Percentiles rank a stretch among this genome's conserved stretches.
These are phyloP conservation scores for Trametes coccinea DNA, from an alignment of 768 basidiomycete genomes.

Conservation along the genomic window DNA sequence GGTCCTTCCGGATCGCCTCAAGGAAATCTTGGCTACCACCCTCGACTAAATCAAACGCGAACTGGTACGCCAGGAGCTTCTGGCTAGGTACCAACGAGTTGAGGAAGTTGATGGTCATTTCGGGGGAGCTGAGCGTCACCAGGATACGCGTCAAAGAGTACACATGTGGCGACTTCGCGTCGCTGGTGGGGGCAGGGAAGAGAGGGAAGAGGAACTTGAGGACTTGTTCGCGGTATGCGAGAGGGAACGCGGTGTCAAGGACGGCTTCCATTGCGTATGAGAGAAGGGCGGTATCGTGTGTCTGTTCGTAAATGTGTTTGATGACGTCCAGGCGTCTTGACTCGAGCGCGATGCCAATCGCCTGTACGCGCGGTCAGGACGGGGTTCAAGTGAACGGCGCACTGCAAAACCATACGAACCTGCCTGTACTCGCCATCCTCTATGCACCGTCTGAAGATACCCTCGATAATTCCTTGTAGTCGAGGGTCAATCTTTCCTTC, in stretches of 20 bases:
- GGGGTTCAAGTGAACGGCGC: neutral
- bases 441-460: constrained; percentile 84
- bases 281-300: constrained; percentile 75
- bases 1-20: constrained; percentile 65
- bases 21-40: constrained; percentile 93
- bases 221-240: constrained; percentile 82
- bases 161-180: constrained; percentile 73
- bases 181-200: constrained; percentile 74
- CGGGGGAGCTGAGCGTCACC: constrained; percentile 83
- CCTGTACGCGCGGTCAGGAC: constrained; percentile 46
- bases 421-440: constrained; percentile 90
- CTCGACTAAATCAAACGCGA: constrained; percentile 94
- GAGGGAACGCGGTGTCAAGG: constrained; percentile 85
- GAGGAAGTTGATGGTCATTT: constrained; percentile 73
- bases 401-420: constrained; percentile 41
- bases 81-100: constrained; percentile 70
- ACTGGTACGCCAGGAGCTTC: constrained; percentile 84
- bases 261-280: constrained; percentile 93
- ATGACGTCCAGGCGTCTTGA: constrained; percentile 87
- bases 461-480: constrained; percentile 82
- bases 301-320: constrained; percentile 69
- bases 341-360: constrained; percentile 94
- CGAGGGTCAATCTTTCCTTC: constrained; percentile 74
- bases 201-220: constrained; percentile 80
- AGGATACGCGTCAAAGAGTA: constrained; percentile 85